phyloP scores from a whole-genome alignment of 2,329 filamentous ascomycete genomes.

The Onygena corvina region DNA sequence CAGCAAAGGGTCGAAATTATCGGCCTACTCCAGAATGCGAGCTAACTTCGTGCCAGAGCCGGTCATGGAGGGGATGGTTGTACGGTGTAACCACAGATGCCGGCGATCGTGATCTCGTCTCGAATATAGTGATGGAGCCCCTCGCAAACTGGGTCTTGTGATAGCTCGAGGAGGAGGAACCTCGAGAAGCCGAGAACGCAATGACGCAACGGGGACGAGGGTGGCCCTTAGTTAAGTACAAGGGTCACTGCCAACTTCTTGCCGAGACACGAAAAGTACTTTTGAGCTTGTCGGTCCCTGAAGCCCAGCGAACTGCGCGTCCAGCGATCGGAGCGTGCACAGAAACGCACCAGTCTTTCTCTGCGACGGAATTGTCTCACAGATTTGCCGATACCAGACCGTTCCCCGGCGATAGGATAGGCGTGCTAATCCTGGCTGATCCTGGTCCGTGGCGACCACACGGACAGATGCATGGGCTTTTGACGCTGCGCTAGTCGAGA shows the following conservation, averaged over 20 bases:
- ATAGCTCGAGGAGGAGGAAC: slow-evolving; percentile 1
- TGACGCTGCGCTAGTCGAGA: slow-evolving; percentile 4
- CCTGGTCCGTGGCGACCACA: slow-evolving; percentile 2
- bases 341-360: background rate
- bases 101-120: background rate
- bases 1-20: background rate
- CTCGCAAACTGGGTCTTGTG: slow-evolving; percentile 5
- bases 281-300: background rate
- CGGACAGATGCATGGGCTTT: slow-evolving; percentile 2
- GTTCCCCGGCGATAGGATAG: slow-evolving; percentile 3
- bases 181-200: background rate
- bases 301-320: too few relatives aligned
- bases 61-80: background rate
- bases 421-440: background rate
- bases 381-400: background rate
- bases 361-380: background rate
- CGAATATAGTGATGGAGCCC: background rate
- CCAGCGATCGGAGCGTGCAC: too few relatives aligned
- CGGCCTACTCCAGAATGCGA: background rate
- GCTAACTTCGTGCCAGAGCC: background rate
- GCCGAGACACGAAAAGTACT: background rate
- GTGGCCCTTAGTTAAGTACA: too few relatives aligned
- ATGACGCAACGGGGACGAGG: slow-evolving; percentile 1
- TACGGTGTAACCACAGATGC: background rate
- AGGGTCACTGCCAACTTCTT: background rate